Evolutionary conservation across 2,329 filamentous ascomycete genomes (phyloP).

Genomic region (Neoscytalidium dimidiatum): DNA sequence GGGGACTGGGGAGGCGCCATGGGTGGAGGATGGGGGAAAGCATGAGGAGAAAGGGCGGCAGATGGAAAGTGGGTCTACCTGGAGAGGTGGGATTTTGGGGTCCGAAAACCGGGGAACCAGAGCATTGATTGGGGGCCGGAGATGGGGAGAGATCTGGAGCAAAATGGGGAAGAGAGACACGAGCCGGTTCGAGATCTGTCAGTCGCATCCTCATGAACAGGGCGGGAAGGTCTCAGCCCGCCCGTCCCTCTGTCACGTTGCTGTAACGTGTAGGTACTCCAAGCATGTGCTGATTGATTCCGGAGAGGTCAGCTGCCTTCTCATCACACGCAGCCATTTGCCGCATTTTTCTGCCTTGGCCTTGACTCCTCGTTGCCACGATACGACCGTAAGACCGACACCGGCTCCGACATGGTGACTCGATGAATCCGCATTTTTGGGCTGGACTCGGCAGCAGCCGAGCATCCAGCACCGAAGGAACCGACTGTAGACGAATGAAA

Average conservation of each 20-base stretch:
- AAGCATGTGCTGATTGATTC: neutral
- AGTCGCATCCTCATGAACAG: neutral
- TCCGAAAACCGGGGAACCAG: conserved; percentile 10
- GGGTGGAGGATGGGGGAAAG: neutral
- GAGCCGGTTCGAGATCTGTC: neutral
- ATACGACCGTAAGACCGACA: conserved; percentile 13
- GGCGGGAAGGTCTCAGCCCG: too few species aligned
- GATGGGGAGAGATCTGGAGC: conserved; percentile 4
- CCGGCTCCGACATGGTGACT: neutral
- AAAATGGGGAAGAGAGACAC: neutral
- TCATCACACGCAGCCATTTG: neutral
- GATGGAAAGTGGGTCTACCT: neutral
- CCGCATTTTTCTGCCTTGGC: neutral
- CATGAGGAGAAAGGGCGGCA: neutral
- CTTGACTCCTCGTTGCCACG: neutral
- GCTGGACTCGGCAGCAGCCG: conserved; percentile 7
- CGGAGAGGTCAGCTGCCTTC: neutral
- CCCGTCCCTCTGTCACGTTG: neutral
- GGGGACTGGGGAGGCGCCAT: neutral
- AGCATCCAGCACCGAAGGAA: neutral
- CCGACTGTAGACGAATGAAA: conserved; percentile 1
- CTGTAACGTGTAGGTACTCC: neutral
- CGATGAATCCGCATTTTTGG: conserved; percentile 4
- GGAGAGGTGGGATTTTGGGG: neutral
- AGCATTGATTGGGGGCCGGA: neutral